A percentile compares a stretch with the other conserved stretches of the same genome.
phyloP scores from a whole-genome alignment of 2,329 filamentous ascomycete species.

The Pseudocercospora cruenta region DNA sequence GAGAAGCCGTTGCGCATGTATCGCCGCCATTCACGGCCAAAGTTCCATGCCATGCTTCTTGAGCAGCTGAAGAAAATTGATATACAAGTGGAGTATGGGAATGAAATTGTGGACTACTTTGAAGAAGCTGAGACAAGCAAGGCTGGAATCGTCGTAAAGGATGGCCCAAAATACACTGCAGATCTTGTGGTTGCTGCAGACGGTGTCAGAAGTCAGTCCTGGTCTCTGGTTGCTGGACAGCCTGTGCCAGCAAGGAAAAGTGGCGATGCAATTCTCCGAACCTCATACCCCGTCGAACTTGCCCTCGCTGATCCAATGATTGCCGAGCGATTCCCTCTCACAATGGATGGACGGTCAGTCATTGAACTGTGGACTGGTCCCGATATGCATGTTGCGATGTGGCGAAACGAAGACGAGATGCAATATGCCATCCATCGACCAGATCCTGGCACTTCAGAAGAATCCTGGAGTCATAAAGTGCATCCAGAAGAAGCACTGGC shows the following conservation, averaged over 20 bases:
- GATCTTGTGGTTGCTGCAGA: slow-evolving; percentile 41
- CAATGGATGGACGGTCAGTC: background rate
- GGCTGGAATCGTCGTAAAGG: slow-evolving; percentile 37
- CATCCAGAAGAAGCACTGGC: background rate
- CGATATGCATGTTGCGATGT: slow-evolving; percentile 3
- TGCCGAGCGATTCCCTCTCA: background rate
- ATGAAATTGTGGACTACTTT: slow-evolving; percentile 48
- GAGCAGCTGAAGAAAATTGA: slow-evolving; percentile 50
- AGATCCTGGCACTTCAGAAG: slow-evolving; percentile 1
- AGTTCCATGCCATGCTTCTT: slow-evolving; percentile 50
- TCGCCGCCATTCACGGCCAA: slow-evolving; percentile 15
- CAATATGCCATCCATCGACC: background rate
- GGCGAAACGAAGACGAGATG: background rate
- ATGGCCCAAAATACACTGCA: slow-evolving; percentile 47
- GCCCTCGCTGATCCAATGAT: slow-evolving; percentile 16
- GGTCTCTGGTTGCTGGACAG: slow-evolving; percentile 47
- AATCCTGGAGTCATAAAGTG: background rate
- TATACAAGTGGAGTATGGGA: slow-evolving; percentile 47
- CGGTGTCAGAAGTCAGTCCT: slow-evolving; percentile 42
- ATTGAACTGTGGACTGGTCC: slow-evolving; percentile 1
- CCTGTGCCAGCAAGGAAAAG: slow-evolving; percentile 11
- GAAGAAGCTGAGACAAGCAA: slow-evolving; percentile 41
- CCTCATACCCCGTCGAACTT: slow-evolving; percentile 16
- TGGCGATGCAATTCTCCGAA: slow-evolving; percentile 19
- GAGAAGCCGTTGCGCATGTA: background rate